Evolutionary conservation across 441 rosid species (phyloP), one percentile per base, ranked within the genome.

Genomic region (Macaranga tanarius): DNA sequence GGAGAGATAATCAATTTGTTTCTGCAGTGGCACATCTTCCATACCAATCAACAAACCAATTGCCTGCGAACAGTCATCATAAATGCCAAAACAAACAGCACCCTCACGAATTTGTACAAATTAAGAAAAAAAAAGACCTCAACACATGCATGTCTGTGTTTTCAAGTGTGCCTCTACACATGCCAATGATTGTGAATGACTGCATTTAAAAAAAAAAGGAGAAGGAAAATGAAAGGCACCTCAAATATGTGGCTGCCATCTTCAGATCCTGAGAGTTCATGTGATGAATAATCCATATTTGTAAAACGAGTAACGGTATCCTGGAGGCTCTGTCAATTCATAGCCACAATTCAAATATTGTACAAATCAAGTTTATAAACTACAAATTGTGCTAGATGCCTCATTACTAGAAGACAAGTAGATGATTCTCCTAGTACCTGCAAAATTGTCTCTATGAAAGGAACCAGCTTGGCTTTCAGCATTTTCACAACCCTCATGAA

Each of bases 161-260:
- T 65, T 15, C 22, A 60, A 60, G 42, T 10, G 42, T 19, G 44
- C 44, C 45, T 44, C 34, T 12, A 34, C 38, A 4, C 38, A 59
- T 59, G 38, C 7, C 7, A 59, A 34, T 26, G 42, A 59, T 16
- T 28, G 50, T 11, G 19, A 56, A 47, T 47, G 25, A 13, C n/a
- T 34, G 25, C 42, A 26, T 12, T 19, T 16, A 10, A 25, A 9
- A 4, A 25, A 9, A 4, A 3, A 69, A 44, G 2, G 22, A 63
- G 1, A 22, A 52, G 12, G 31, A 45, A 45, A 60, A 25, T n/a
- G 8, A 16, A 23, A 64, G 57, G 73, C 74, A 95, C 99, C 97
- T 95, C 96, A 83, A 92, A 95, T 79, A 95, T 91, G 78, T 91
- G 90, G 82, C 85, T 86, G 65, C 89, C 92, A 77, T 92, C 96